A percentile compares a stretch with the other conserved stretches of the same genome.
phyloP scores from a whole-genome alignment of 306 rosid species.

The Mimosa bimucronata region DNA sequence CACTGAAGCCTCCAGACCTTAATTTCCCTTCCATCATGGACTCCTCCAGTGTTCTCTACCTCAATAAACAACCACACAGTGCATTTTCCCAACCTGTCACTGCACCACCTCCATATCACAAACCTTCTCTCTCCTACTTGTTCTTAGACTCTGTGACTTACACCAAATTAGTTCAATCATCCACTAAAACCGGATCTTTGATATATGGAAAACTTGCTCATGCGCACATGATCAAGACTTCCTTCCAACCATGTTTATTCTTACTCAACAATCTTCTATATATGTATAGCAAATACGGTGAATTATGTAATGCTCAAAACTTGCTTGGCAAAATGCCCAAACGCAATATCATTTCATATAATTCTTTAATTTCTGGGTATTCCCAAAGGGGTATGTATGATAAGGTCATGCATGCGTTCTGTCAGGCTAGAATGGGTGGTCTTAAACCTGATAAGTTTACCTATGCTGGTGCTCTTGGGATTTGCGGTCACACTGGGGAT shows the following conservation, averaged over 20 bases:
- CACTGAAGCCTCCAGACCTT: not conserved
- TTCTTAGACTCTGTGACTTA: not conserved
- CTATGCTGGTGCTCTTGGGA: not conserved
- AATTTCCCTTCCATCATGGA: not conserved
- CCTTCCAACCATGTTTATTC: not conserved
- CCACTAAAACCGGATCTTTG: not conserved
- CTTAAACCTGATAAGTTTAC: not conserved
- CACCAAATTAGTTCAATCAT: not conserved
- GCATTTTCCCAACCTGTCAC: not conserved
- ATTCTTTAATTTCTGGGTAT: not conserved
- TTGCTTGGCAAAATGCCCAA: not conserved
- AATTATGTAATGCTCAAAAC: not conserved
- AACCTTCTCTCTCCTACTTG: not conserved
- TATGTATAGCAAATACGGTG: not conserved
- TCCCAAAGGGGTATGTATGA: not conserved
- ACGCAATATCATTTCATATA: not conserved
- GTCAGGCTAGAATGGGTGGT: not conserved
- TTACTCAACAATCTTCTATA: not conserved
- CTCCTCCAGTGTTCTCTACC: not conserved
- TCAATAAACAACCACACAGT: not conserved
- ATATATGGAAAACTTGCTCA: not conserved
- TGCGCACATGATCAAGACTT: not conserved
- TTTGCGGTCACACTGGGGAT: not conserved
- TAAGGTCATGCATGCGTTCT: not conserved
- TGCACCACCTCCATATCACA: not conserved